These are phyloP conservation scores for Haplographium delicatum DNA, from an alignment of 495 filamentous ascomycete genomes.

Conservation along the genomic window DNA sequence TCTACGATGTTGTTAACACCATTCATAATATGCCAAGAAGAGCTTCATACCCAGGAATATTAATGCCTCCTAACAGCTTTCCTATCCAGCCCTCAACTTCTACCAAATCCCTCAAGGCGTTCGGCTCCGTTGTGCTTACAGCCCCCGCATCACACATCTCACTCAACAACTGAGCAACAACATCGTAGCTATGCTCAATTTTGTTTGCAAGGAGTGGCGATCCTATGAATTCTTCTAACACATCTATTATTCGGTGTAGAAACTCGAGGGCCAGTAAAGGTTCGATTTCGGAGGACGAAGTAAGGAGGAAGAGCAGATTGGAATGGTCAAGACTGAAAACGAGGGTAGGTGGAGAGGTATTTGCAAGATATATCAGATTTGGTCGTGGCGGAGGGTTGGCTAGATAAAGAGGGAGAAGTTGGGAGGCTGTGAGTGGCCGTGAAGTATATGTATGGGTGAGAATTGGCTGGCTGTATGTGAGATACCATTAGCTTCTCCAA, in stretches of 20 bases:
- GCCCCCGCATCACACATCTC: slow-evolving; percentile 96
- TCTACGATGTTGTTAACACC: no score
- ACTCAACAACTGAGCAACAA: slow-evolving; percentile 85
- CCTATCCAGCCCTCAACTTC: slow-evolving; percentile 86
- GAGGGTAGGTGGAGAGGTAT: slow-evolving; percentile 77
- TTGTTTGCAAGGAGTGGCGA: slow-evolving; percentile 79
- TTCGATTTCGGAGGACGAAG: slow-evolving; percentile 77
- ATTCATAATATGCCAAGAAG: no score
- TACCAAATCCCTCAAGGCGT: slow-evolving; percentile 85
- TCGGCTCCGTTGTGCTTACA: slow-evolving; percentile 88
- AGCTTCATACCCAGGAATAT: slow-evolving; percentile 59
- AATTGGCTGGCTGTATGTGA: slow-evolving; percentile 39
- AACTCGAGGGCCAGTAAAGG: slow-evolving; percentile 95
- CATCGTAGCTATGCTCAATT: slow-evolving; percentile 86
- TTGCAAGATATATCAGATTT: slow-evolving; percentile 77
- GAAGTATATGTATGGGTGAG: slow-evolving; percentile 54
- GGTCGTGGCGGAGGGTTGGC: slow-evolving; percentile 78
- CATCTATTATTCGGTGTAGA: slow-evolving; percentile 87
- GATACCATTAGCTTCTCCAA: slow-evolving; percentile 6
- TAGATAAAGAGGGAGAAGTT: slow-evolving; percentile 82
- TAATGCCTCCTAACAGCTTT: slow-evolving; percentile 84
- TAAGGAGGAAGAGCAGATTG: slow-evolving; percentile 81
- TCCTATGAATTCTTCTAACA: slow-evolving; percentile 91
- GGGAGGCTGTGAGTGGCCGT: slow-evolving; percentile 70
- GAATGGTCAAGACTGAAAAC: slow-evolving; percentile 84